Evolutionary conservation across 495 filamentous ascomycete genomes (phyloP).

Genomic region (Lepraria neglecta): DNA sequence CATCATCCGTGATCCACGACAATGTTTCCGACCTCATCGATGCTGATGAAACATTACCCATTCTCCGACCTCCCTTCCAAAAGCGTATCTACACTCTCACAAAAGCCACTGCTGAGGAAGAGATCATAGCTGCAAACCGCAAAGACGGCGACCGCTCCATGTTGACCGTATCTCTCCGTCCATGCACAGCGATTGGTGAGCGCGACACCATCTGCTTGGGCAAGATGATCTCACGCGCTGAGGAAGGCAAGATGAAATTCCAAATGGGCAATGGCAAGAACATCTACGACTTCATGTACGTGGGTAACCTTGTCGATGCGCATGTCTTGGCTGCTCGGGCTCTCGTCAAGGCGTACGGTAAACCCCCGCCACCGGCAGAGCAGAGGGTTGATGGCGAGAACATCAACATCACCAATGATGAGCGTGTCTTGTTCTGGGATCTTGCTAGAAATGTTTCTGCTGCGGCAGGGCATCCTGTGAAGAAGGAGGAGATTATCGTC

Average conservation of each 20-base stretch:
- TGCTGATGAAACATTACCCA: conserved; percentile 30
- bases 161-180: conserved; percentile 29
- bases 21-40: conserved; percentile 27
- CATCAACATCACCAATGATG: conserved; percentile 43
- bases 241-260: conserved; percentile 22
- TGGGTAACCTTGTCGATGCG: conserved; percentile 57
- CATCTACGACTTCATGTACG: conserved; percentile 25
- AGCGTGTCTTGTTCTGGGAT: conserved; percentile 40
- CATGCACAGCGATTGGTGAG: conserved; percentile 28
- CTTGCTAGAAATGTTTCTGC: conserved; percentile 35
- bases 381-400: conserved; percentile 40
- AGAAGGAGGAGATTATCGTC: conserved; percentile 21
- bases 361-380: conserved; percentile 25
- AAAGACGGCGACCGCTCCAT: conserved; percentile 24
- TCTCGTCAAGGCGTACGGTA: conserved; percentile 50
- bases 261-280: conserved; percentile 30
- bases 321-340: conserved; percentile 63
- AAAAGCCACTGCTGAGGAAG: conserved; percentile 32
- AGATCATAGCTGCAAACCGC: conserved; percentile 31
- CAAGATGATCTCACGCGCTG: conserved; percentile 24
- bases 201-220: conserved; percentile 23
- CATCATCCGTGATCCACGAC: conserved; percentile 33
- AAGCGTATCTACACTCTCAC: conserved; percentile 29
- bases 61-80: conserved; percentile 27
- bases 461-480: conserved; percentile 8